Evolutionary conservation across 257 asterid genomes (phyloP).

Genomic region (Echium plantagineum): DNA sequence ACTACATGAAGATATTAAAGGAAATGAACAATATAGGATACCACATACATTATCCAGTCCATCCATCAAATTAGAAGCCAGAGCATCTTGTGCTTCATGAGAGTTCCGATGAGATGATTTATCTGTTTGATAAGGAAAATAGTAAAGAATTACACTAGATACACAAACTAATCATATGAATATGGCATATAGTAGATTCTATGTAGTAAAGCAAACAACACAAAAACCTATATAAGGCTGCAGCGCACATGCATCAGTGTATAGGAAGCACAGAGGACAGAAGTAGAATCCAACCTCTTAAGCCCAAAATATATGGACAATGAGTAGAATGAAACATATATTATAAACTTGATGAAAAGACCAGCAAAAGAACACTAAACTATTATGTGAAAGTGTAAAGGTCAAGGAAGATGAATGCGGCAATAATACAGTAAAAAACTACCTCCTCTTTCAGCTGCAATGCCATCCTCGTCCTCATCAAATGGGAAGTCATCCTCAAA

Average conservation of each 20-base stretch:
- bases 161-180: background rate
- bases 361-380: background rate
- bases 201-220: background rate
- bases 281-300: too few relatives aligned
- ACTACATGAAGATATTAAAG: constrained; percentile 2
- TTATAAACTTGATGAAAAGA: too few relatives aligned
- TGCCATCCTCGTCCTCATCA: constrained; percentile 52
- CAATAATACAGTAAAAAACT: constrained; percentile 13
- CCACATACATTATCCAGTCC: constrained; percentile 49
- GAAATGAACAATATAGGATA: constrained; percentile 9
- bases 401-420: background rate
- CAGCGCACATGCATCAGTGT: background rate
- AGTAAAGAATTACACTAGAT: background rate
- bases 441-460: constrained; percentile 27
- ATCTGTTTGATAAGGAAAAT: constrained; percentile 32
- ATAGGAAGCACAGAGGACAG: background rate
- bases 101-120: constrained; percentile 23
- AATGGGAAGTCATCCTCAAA: constrained; percentile 60
- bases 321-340: too few relatives aligned
- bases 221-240: background rate
- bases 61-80: constrained; percentile 21
- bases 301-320: too few relatives aligned
- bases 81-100: constrained; percentile 27
- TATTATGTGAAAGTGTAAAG: background rate
- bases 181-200: background rate